phyloP scores from a whole-genome alignment of 2,329 filamentous ascomycete species.

The Talaromyces sp. region DNA sequence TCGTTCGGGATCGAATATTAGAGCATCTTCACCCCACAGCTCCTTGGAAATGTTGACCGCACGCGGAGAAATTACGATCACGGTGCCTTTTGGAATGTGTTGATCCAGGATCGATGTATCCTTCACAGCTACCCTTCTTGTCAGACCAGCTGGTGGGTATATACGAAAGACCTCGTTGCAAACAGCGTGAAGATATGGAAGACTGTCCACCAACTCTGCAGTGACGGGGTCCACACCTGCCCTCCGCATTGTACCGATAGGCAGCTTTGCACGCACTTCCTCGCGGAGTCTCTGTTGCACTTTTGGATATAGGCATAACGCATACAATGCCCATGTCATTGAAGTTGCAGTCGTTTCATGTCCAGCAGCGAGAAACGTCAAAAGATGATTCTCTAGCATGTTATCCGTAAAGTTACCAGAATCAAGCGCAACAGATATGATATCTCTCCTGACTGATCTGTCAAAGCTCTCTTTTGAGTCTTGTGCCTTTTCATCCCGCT shows the following conservation, averaged over 20 bases:
- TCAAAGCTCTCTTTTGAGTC: background rate
- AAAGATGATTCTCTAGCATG: slow-evolving; percentile 78
- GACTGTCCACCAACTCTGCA: slow-evolving; percentile 46
- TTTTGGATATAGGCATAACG: slow-evolving; percentile 20
- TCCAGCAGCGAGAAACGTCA: slow-evolving; percentile 75
- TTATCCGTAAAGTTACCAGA: slow-evolving; percentile 72
- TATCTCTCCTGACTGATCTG: slow-evolving; percentile 51
- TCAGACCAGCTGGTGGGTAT: slow-evolving; percentile 66
- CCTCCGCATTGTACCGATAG: background rate
- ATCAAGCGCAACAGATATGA: slow-evolving; percentile 72
- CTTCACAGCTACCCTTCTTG: slow-evolving; percentile 58
- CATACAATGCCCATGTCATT: slow-evolving; percentile 24
- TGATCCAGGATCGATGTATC: slow-evolving; percentile 63
- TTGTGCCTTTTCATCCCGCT: background rate
- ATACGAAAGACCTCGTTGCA: slow-evolving; percentile 72
- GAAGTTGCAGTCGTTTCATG: slow-evolving; percentile 27
- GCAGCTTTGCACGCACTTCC: slow-evolving; percentile 22
- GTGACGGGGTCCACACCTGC: background rate
- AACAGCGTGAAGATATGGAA: slow-evolving; percentile 76
- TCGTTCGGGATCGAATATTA: slow-evolving; percentile 72
- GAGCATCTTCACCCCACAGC: slow-evolving; percentile 73
- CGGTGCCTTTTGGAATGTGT: slow-evolving; percentile 64
- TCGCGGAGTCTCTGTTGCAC: slow-evolving; percentile 22
- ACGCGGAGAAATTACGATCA: slow-evolving; percentile 58
- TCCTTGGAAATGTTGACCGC: slow-evolving; percentile 64